These are phyloP conservation scores for Suillus americanus DNA, from an alignment of 768 basidiomycete species.

Conservation along the genomic window DNA sequence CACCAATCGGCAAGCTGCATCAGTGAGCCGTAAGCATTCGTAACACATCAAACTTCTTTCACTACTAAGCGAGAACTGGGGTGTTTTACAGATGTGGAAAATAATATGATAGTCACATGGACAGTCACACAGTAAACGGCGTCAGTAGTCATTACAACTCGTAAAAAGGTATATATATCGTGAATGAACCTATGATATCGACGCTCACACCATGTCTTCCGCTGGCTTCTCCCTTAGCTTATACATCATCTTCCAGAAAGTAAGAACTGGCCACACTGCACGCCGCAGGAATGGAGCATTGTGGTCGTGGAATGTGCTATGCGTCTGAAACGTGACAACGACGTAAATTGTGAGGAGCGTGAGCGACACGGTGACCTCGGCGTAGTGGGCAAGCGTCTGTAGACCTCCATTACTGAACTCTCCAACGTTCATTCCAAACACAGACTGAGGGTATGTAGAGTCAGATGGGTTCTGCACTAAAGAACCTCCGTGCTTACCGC, in stretches of 20 bases:
- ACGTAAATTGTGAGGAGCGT: constrained; percentile 55
- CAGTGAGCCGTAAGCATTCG: too few species aligned
- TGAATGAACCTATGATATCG: too few species aligned
- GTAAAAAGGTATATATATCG: too few species aligned
- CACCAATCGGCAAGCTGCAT: rapidly evolving
- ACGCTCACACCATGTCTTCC: not conserved
- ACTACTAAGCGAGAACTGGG: too few species aligned
- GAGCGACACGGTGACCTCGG: constrained; percentile 43
- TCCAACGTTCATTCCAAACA: constrained; percentile 59
- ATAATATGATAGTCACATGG: too few species aligned
- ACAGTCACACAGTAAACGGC: too few species aligned
- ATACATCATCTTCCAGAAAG: not conserved
- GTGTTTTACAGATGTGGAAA: too few species aligned
- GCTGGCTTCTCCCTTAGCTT: not conserved
- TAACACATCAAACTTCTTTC: too few species aligned
- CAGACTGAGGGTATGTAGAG: constrained; percentile 29
- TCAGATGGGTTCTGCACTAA: not conserved
- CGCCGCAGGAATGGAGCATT: constrained; percentile 20
- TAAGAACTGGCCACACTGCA: constrained; percentile 23
- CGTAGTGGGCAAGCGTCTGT: constrained; percentile 39
- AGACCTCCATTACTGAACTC: constrained; percentile 37
- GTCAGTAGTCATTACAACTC: too few species aligned
- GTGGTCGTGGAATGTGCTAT: constrained; percentile 24
- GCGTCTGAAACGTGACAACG: constrained; percentile 50
- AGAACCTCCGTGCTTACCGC: constrained; percentile 20